phyloP scores from a whole-genome alignment of 1,139 yeast genomes.

The Candida sanyaensis region DNA sequence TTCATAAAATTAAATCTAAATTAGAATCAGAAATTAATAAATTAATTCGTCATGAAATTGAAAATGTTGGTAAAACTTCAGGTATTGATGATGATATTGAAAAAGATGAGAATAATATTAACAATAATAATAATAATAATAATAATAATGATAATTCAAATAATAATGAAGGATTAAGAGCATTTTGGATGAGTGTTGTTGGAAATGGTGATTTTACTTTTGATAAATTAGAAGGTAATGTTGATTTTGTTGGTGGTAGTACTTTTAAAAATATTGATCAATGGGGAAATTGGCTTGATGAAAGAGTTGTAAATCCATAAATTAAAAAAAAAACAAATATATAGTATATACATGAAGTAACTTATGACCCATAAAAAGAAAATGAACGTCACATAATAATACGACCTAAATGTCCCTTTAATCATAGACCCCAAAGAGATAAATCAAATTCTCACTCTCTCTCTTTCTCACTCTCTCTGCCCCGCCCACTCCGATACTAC shows the following conservation, averaged over 20 bases:
- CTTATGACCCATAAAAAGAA: no score
- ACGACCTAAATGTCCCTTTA: no score
- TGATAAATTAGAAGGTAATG: constrained; percentile 69
- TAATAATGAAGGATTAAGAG: constrained; percentile 25
- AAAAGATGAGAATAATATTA: constrained; percentile 26
- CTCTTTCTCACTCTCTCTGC: no score
- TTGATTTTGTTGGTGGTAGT: constrained; percentile 72
- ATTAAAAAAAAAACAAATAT: no score
- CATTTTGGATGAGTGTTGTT: constrained; percentile 49
- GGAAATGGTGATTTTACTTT: constrained; percentile 54
- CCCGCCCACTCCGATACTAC: no score
- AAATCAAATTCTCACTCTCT: no score
- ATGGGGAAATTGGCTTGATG: constrained; percentile 83
- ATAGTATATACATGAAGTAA: no score
- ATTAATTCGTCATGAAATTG: constrained; percentile 48
- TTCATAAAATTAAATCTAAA: constrained; percentile 54
- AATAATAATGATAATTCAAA: constrained; percentile 22
- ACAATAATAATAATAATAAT: constrained; percentile 26
- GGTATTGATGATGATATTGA: constrained; percentile 43
- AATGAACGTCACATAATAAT: no score
- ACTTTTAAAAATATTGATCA: constrained; percentile 53
- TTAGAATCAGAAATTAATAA: constrained; percentile 67
- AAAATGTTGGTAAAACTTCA: constrained; percentile 26
- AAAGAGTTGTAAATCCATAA: constrained; percentile 57
- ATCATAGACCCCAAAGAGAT: no score